Evolutionary conservation across 2,329 filamentous ascomycete genomes (phyloP).

Genomic region (Alternaria rosae): DNA sequence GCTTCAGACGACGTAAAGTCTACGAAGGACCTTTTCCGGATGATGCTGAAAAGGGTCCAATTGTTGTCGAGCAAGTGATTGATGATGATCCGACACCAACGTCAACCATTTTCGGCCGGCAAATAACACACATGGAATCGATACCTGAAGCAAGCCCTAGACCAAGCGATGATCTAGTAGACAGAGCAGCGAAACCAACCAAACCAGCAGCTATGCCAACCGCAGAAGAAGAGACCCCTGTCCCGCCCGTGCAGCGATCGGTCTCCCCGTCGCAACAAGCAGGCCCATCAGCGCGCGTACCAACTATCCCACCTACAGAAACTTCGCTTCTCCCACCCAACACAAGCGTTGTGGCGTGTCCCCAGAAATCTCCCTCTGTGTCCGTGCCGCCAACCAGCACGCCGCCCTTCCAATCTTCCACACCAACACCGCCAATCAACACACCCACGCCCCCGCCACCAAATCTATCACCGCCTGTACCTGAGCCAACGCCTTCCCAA

Average conservation of each 20-base stretch:
- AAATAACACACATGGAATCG: neutral
- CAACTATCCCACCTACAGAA: neutral
- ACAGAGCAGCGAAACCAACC: neutral
- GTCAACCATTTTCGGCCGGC: neutral
- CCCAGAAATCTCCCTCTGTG: neutral
- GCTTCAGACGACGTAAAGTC: neutral
- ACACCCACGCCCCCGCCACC: neutral
- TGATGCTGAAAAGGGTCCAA: neutral
- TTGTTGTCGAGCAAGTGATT: neutral
- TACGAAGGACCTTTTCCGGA: neutral
- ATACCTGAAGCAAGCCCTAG: slow-evolving; percentile 14
- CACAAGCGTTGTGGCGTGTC: neutral
- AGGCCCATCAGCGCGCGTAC: neutral
- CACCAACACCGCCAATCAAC: neutral
- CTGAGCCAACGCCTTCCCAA: neutral
- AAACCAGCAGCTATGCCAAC: neutral
- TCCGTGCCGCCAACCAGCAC: neutral
- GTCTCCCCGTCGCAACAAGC: neutral
- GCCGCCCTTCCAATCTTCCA: neutral
- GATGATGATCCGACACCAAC: neutral
- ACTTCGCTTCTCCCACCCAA: neutral
- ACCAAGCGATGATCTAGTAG: slow-evolving; percentile 6
- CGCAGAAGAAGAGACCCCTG: neutral
- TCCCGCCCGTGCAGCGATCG: neutral
- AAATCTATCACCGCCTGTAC: neutral